Evolutionary conservation across 1,284 basidiomycete genomes (phyloP).

Genomic region (Fomes fomentarius): DNA sequence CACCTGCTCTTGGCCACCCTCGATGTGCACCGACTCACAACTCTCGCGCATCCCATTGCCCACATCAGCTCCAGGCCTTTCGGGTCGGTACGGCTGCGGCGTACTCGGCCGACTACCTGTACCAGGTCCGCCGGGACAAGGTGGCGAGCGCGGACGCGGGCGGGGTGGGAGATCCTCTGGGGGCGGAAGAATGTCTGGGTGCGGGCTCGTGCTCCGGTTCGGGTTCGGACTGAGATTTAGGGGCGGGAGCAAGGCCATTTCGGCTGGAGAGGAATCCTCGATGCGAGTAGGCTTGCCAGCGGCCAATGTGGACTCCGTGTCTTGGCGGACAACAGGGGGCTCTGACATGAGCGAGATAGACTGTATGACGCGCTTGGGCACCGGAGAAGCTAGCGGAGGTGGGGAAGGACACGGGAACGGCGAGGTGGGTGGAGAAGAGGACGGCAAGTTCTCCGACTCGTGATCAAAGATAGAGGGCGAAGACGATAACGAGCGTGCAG

Average conservation of each 20-base stretch:
- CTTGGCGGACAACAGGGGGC: not conserved
- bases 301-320: no score
- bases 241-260: no score
- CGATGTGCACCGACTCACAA: no score
- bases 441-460: not conserved
- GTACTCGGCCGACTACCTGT: constrained; percentile 3
- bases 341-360: not conserved
- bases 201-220: not conserved
- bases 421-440: constrained; percentile 1
- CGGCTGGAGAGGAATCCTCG: not conserved
- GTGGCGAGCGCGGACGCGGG: constrained; percentile 9
- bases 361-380: not conserved
- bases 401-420: not conserved
- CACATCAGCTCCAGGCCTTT: not conserved
- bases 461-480: not conserved
- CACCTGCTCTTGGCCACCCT: no score
- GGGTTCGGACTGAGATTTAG: not conserved
- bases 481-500: not conserved
- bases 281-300: no score
- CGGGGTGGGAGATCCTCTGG: constrained; percentile 14
- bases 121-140: not conserved
- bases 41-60: no score
- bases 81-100: constrained; percentile 2
- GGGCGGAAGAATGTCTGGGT: not conserved
- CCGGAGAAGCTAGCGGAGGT: not conserved